Evolutionary conservation across 345 rosid genomes (phyloP).

Genomic region (Erucastrum elatum): DNA sequence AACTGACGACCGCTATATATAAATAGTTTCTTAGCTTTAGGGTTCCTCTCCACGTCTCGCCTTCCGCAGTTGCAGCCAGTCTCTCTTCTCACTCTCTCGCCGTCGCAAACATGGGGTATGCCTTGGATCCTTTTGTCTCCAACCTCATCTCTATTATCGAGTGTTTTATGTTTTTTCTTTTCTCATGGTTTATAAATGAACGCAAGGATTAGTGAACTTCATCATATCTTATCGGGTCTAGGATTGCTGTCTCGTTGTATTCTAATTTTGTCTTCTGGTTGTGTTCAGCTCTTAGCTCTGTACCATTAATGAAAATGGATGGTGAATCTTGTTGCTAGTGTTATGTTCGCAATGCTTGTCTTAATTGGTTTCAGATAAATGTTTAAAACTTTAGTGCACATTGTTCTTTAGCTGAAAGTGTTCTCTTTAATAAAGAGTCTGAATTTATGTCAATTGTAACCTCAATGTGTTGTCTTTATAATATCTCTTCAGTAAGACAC

Average conservation of each 20-base stretch:
- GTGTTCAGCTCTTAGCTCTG: neutral
- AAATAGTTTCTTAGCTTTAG: neutral
- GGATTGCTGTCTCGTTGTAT: neutral
- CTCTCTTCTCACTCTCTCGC: constrained; percentile 26
- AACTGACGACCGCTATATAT: constrained; percentile 1
- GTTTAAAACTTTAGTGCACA: neutral
- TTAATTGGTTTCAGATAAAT: neutral
- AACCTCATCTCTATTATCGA: neutral
- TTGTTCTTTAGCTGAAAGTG: neutral
- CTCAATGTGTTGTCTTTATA: neutral
- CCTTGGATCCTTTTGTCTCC: neutral
- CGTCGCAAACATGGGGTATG: constrained; percentile 41
- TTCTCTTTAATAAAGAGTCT: neutral
- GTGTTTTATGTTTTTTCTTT: neutral
- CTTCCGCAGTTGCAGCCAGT: constrained; percentile 4
- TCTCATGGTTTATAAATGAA: neutral
- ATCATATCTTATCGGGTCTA: neutral
- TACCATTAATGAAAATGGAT: neutral
- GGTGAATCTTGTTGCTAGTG: neutral
- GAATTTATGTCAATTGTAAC: neutral
- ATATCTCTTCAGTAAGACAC: constrained; percentile 46
- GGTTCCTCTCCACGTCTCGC: constrained; percentile 20
- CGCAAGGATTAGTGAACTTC: neutral
- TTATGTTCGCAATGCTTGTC: neutral
- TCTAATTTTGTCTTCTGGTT: neutral